Evolutionary conservation across 2,329 filamentous ascomycete species (phyloP), one percentile per base, ranked within the genome.

Genomic region (Stachybotrys chartarum): DNA sequence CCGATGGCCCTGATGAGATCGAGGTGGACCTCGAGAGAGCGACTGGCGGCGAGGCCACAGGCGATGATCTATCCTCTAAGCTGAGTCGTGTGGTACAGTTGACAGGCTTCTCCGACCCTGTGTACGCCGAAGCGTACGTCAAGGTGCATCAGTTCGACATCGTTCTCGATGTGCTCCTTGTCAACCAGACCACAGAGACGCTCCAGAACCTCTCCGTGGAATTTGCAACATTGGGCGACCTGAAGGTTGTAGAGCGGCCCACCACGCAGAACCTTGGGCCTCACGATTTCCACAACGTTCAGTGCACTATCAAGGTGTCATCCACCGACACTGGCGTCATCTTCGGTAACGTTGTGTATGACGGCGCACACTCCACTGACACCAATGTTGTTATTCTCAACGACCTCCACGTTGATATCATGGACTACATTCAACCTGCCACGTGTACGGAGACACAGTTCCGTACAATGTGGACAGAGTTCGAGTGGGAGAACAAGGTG

Each of bases 401-500:
- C 69, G 94, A 99, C 70, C 85, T 99, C 32, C 94, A 99, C 67
- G 93, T 97, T 56, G 94, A 99, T 68, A 97, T 99, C 61, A 99
- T 99, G 94, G 94, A 99, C 75, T 99, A 99, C 76, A 99, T 99
- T 66, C 93, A 97, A 70, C 94, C 94, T 1, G 93, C 93, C 7
- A 87, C 91, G 16, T 99, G 94, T 79, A 94, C 91, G 5, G 94
- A 99, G 78, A 97, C 93, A 11, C 91, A 97, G 68, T 99, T 99
- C 86, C 85, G 94, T 57, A 96, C 91, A n/a, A 99, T 99, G 94
- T 99, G 94, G 94, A 99, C 94, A 44, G 94, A 99, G 70, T 99
- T 99, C 63, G 94, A 99, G 71, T 99, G 94, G 94, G 94, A 99
- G 80, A 99, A 99, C 78, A 99, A 99, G 83, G 93, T 99, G 73